Percentiles rank a stretch among this genome's conserved stretches.
These are phyloP conservation scores for Monilinia vaccinii-corymbosi DNA, from an alignment of 2,329 filamentous ascomycete species.

Conservation along the genomic window DNA sequence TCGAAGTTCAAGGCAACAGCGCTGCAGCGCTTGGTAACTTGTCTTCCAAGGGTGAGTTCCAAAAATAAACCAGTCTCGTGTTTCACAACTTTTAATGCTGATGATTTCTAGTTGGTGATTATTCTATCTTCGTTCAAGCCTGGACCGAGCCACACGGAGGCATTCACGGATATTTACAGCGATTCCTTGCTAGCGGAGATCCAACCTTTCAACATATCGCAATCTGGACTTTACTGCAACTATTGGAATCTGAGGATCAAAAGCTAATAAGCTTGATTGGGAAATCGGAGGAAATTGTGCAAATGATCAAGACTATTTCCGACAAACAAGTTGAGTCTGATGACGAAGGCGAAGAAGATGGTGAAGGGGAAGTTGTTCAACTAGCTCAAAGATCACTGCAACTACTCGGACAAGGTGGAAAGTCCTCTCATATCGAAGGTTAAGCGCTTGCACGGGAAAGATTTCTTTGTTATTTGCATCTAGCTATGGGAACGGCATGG, in stretches of 20 bases:
- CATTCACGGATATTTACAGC: constrained; percentile 88
- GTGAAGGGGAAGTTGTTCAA: constrained; percentile 86
- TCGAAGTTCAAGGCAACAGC: constrained; percentile 97
- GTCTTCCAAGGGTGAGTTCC: constrained; percentile 77
- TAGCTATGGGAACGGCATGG: constrained; percentile 27
- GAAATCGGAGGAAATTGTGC: constrained; percentile 82
- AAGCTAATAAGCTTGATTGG: constrained; percentile 81
- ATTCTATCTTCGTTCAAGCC: constrained; percentile 89
- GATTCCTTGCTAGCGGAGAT: constrained; percentile 89
- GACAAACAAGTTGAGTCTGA: constrained; percentile 83
- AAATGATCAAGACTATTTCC: constrained; percentile 85
- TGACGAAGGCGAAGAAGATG: constrained; percentile 78
- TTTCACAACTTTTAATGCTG: constrained; percentile 17
- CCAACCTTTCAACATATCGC: constrained; percentile 98
- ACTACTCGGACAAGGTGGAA: constrained; percentile 68
- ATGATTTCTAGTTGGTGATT: constrained; percentile 74
- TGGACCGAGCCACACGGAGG: constrained; percentile 90
- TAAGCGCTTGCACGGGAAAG: constrained; percentile 33
- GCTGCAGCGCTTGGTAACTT: constrained; percentile 91
- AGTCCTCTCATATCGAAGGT: constrained; percentile 71
- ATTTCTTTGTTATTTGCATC: constrained; percentile 29
- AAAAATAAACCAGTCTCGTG: background rate
- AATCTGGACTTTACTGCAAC: constrained; percentile 92
- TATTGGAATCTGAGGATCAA: constrained; percentile 91
- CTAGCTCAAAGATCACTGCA: constrained; percentile 86